phyloP scores from a whole-genome alignment of 2,329 filamentous ascomycete species.

The Myriangium duriaei region DNA sequence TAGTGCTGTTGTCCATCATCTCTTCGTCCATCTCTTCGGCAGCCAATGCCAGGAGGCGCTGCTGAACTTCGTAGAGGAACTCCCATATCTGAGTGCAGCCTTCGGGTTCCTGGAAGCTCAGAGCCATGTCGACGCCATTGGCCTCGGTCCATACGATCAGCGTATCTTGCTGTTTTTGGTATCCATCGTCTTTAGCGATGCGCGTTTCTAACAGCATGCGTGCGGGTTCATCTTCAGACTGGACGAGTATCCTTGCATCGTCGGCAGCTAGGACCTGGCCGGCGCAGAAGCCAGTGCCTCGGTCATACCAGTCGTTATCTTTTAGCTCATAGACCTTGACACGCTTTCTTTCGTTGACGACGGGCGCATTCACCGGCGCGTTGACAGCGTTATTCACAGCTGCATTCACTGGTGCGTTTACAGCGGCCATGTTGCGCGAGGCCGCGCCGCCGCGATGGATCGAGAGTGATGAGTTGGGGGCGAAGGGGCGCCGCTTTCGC shows the following conservation, averaged over 20 bases:
- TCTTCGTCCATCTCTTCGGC: constrained; percentile 81
- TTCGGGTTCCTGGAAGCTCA: constrained; percentile 95
- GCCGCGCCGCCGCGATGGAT: neutral
- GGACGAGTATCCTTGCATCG: constrained; percentile 77
- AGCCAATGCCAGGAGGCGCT: constrained; percentile 52
- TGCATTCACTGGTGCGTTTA: neutral
- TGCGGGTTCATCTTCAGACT: constrained; percentile 83
- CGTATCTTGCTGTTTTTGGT: constrained; percentile 97
- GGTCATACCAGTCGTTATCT: constrained; percentile 98
- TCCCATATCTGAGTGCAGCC: constrained; percentile 92
- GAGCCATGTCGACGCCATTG: constrained; percentile 86
- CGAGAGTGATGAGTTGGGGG: neutral
- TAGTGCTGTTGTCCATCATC: constrained; percentile 57
- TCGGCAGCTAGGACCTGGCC: constrained; percentile 62
- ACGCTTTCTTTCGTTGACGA: constrained; percentile 43
- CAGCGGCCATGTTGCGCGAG: neutral
- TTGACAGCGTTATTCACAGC: neutral
- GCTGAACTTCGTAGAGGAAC: constrained; percentile 78
- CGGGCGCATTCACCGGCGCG: constrained; percentile 2
- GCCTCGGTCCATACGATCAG: constrained; percentile 96
- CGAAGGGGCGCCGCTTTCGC: neutral
- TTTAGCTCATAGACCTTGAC: constrained; percentile 98
- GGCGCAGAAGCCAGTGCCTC: constrained; percentile 89
- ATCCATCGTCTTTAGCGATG: constrained; percentile 87
- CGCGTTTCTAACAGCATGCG: constrained; percentile 76